Evolutionary conservation across 176 grass and related monocot species (phyloP).

Genomic region (Thalia dealbata): DNA sequence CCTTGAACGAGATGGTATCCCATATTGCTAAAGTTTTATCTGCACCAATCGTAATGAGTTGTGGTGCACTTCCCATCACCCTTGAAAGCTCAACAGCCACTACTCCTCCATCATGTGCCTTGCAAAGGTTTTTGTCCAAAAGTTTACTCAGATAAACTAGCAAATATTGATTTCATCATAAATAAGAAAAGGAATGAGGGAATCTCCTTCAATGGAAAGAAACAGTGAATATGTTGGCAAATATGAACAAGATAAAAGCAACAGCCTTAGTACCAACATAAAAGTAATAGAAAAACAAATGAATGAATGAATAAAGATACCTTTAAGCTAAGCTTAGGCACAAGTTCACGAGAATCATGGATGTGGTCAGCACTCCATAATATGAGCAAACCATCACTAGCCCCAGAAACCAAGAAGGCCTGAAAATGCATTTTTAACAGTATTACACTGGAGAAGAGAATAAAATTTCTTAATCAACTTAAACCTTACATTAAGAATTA

Average conservation of each 20-base stretch:
- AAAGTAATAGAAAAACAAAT: constrained; percentile 1
- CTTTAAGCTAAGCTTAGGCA: constrained; percentile 96
- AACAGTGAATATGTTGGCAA: neutral
- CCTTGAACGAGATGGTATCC: constrained; percentile 98
- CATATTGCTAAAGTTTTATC: constrained; percentile 99
- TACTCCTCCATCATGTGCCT: constrained; percentile 98
- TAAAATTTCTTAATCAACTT: constrained; percentile 12
- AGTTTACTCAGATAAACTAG: neutral
- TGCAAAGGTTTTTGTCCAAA: neutral
- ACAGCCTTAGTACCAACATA: constrained; percentile 4
- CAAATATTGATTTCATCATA: neutral
- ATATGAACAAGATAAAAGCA: constrained; percentile 4
- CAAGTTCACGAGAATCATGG: constrained; percentile 84
- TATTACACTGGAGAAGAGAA: constrained; percentile 2
- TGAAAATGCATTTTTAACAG: constrained; percentile 33
- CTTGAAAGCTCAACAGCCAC: constrained; percentile 93
- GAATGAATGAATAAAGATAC: constrained; percentile 31
- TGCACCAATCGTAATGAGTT: constrained; percentile 95
- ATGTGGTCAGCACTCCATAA: constrained; percentile 96
- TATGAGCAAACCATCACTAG: constrained; percentile 86
- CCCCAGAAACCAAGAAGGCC: constrained; percentile 95
- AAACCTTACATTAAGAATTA: neutral
- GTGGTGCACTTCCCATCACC: constrained; percentile 89
- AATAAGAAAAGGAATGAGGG: neutral
- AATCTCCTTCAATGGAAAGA: neutral